Conservation (phyloP, 2,329 filamentous ascomycete species). For the Phialophora tarda region DNA sequence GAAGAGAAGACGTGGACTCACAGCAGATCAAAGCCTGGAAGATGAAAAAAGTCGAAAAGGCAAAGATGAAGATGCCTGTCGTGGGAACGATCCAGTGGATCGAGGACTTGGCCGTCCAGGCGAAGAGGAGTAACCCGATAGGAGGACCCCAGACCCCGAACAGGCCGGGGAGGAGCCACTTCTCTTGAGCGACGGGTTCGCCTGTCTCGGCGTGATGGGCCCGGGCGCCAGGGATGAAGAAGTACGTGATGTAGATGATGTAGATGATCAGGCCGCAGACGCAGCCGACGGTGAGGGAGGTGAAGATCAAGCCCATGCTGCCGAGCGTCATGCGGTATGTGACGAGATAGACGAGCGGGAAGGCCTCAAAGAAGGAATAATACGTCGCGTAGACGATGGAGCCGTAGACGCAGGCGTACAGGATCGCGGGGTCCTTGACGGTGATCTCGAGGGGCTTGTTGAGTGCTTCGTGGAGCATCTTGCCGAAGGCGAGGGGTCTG, state of each 20-base stretch:
- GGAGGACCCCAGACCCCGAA: constrained; percentile 42
- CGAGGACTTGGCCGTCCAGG: constrained; percentile 59
- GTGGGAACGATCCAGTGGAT: constrained; percentile 54
- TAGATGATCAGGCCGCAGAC: constrained; percentile 59
- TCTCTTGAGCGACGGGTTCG: constrained; percentile 60
- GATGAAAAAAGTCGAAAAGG: constrained; percentile 36
- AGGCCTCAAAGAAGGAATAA: constrained; percentile 68
- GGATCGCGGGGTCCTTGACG: constrained; percentile 66
- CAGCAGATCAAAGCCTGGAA: constrained; percentile 41
- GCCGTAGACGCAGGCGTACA: constrained; percentile 67
- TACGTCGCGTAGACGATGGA: constrained; percentile 59
- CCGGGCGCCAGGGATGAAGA: constrained; percentile 54
- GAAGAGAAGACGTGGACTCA: not conserved
- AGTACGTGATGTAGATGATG: constrained; percentile 50
- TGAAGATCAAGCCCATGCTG: constrained; percentile 65
- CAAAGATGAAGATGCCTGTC: constrained; percentile 34
- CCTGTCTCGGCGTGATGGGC: constrained; percentile 53
- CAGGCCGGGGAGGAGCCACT: constrained; percentile 59
- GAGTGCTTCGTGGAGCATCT: constrained; percentile 50
- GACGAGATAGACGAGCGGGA: constrained; percentile 66
- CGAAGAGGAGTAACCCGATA: constrained; percentile 42
- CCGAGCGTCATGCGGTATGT: constrained; percentile 66
- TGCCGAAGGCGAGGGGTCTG: constrained; percentile 59
- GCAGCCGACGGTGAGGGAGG: constrained; percentile 63
- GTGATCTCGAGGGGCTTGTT: constrained; percentile 39